Evolutionary conservation across 768 basidiomycete genomes (phyloP).

Genomic region (Boletus tylopilopsis): DNA sequence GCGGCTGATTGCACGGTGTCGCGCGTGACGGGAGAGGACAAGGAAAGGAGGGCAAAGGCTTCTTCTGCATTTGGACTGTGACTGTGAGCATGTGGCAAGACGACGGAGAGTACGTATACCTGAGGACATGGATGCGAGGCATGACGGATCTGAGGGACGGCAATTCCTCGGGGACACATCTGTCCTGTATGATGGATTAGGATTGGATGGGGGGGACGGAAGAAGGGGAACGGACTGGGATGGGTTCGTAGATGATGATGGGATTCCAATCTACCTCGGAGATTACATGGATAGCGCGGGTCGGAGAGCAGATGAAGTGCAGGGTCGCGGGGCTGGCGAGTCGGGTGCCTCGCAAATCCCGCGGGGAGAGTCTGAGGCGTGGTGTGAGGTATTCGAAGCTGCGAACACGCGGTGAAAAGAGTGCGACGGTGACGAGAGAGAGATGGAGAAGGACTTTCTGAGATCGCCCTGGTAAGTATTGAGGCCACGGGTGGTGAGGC

Average conservation of each 20-base stretch:
- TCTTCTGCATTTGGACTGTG: constrained; percentile 84
- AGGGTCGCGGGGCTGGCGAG: constrained; percentile 51
- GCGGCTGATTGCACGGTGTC: constrained; percentile 65
- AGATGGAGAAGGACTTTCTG: constrained; percentile 52
- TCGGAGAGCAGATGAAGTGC: constrained; percentile 86
- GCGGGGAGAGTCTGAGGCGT: constrained; percentile 65
- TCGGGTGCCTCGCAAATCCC: constrained; percentile 55
- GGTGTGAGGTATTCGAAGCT: constrained; percentile 81
- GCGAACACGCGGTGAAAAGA: constrained; percentile 10
- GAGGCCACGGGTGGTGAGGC: constrained; percentile 65
- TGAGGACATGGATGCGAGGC: constrained; percentile 60
- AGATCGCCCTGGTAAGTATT: constrained; percentile 73
- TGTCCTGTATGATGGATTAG: constrained; percentile 44
- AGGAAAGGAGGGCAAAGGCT: constrained; percentile 63
- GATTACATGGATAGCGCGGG: constrained; percentile 62
- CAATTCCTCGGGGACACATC: constrained; percentile 77
- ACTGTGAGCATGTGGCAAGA: constrained; percentile 3
- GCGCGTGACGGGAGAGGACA: constrained; percentile 40
- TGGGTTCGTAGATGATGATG: constrained; percentile 76
- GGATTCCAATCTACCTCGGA: constrained; percentile 71
- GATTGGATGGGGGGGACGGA: neutral
- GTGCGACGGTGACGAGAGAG: constrained; percentile 1
- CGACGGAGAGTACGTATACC: constrained; percentile 37
- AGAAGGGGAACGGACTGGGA: constrained; percentile 55
- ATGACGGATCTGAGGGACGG: constrained; percentile 60